A percentile compares a stretch with the other conserved stretches of the same genome.
These are phyloP conservation scores for Endotrypanum monterogeii DNA, from an alignment of 208 protist species.

Conservation along the genomic window DNA sequence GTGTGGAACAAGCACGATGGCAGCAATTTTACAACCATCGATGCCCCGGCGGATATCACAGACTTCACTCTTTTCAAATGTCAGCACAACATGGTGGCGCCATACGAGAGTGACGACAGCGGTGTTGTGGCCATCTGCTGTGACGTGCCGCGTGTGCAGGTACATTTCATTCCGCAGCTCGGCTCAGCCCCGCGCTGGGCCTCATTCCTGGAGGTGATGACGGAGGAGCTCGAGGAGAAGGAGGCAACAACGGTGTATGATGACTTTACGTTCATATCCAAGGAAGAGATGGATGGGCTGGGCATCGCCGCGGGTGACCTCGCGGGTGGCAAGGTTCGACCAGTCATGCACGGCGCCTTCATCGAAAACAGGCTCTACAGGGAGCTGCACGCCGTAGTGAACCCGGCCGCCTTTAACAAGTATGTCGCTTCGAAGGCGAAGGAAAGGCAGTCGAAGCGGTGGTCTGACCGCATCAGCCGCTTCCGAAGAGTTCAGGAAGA, in stretches of 20 bases:
- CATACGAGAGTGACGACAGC: slow-evolving; percentile 81
- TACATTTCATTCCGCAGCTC: slow-evolving; percentile 96
- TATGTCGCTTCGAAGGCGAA: slow-evolving; percentile 65
- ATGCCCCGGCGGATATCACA: slow-evolving; percentile 80
- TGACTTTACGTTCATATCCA: slow-evolving; percentile 98
- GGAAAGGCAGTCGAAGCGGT: slow-evolving; percentile 61
- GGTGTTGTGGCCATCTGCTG: slow-evolving; percentile 92
- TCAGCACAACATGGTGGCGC: slow-evolving; percentile 79
- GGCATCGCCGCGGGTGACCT: slow-evolving; percentile 86
- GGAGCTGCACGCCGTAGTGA: slow-evolving; percentile 81
- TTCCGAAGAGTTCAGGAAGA: slow-evolving; percentile 56
- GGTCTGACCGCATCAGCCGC: slow-evolving; percentile 83
- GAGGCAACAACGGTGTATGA: slow-evolving; percentile 93
- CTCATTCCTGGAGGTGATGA: slow-evolving; percentile 97
- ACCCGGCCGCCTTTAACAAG: slow-evolving; percentile 92
- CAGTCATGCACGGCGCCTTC: slow-evolving; percentile 98
- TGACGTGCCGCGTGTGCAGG: slow-evolving; percentile 91
- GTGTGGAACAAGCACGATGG: slow-evolving; percentile 93
- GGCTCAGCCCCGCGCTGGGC: slow-evolving; percentile 97
- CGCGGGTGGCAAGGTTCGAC: slow-evolving; percentile 92
- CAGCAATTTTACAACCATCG: slow-evolving; percentile 87
- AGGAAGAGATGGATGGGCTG: slow-evolving; percentile 92
- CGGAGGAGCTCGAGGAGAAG: slow-evolving; percentile 92
- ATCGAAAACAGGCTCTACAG: slow-evolving; percentile 94
- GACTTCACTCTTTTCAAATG: slow-evolving; percentile 88